Evolutionary conservation across 1,139 yeast species (phyloP).

Genomic region (Komagataea norvegica): DNA sequence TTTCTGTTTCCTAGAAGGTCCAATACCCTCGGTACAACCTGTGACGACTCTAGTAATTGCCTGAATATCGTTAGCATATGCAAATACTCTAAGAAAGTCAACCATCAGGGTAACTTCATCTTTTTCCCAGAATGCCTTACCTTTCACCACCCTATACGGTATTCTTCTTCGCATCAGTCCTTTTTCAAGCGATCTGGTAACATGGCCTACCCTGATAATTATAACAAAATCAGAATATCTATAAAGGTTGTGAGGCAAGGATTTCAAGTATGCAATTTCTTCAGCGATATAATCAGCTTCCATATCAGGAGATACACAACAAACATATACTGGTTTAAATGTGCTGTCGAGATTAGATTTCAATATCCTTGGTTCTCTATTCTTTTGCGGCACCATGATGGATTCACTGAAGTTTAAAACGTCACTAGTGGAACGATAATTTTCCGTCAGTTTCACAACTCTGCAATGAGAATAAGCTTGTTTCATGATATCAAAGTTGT

Average conservation of each 20-base stretch:
- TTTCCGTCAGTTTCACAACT: constrained; percentile 51
- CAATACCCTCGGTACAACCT: constrained; percentile 68
- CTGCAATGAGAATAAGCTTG: constrained; percentile 37
- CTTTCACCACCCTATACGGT: constrained; percentile 66
- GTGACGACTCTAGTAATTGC: constrained; percentile 57
- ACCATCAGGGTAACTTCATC: constrained; percentile 61
- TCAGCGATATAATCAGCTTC: constrained; percentile 59
- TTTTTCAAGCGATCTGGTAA: constrained; percentile 57
- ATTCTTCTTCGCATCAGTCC: constrained; percentile 48
- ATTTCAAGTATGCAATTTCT: constrained; percentile 45
- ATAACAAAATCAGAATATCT: constrained; percentile 61
- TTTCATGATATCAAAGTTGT: constrained; percentile 61
- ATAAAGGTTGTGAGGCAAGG: constrained; percentile 38
- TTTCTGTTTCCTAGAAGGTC: constrained; percentile 46
- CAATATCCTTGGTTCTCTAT: constrained; percentile 41
- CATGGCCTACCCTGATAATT: constrained; percentile 58
- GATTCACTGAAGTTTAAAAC: constrained; percentile 63
- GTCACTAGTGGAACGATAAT: constrained; percentile 74
- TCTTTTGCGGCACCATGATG: constrained; percentile 58
- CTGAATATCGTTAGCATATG: constrained; percentile 51
- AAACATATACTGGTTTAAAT: constrained; percentile 45
- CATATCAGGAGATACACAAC: constrained; percentile 35
- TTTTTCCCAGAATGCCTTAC: constrained; percentile 76
- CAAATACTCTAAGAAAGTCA: constrained; percentile 59
- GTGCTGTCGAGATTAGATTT: constrained; percentile 40